Base-by-base conservation (phyloP, 768 basidiomycete genomes). In the Psilocybe azurescens region DNA sequence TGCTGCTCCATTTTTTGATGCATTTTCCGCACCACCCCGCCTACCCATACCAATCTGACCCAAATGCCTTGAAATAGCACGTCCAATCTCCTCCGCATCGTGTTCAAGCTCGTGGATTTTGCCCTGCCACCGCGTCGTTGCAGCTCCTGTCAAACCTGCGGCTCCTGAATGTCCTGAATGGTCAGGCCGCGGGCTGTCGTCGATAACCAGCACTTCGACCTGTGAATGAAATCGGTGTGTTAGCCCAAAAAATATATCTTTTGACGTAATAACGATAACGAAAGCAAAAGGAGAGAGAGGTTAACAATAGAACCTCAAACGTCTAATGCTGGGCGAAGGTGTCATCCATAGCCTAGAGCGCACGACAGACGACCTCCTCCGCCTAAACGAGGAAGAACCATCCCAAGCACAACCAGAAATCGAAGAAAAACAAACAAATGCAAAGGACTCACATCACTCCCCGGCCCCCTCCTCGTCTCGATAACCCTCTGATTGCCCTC, bases 131-230 rank as follows among this genome's bases (percentile, higher is more conserved):
- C 67, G 72, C 14, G 69, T 69, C 61, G 67, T 55, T 1, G 53
- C 24, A 24, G 24, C 24, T 24, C 24, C 24, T 24, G 24, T 24
- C 24, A 24, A 24, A 29, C 29, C 20, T 38, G 24, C 1, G n/a
- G 63, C 58, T 29, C 59, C 61, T 33, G 67, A 62, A 14, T 46
- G 18, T 33, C 46, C 14, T 51, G 13, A 24, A 1, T 24, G 24
- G 24, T 46, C 41, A n/a, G 54, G 48, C 1, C 56, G 30, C 4
- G 67, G 65, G 14, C 74, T 70, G 11, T 81, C 82, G n/a, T 79
- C 78, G 51, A 87, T 74, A 20, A 90, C 83, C 52, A 87, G 83
- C 18, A 91, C 88, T 44, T 88, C 84, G 55, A 89, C 85, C 87
- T 89, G 62, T 49, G 41, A 53, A 24, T 24, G 24, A 24, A 24